A percentile compares a stretch with the other conserved stretches of the same genome.
Evolutionary conservation across 108 stramenopile species (phyloP).

Genomic region (Cylindrotheca fusiformis): DNA sequence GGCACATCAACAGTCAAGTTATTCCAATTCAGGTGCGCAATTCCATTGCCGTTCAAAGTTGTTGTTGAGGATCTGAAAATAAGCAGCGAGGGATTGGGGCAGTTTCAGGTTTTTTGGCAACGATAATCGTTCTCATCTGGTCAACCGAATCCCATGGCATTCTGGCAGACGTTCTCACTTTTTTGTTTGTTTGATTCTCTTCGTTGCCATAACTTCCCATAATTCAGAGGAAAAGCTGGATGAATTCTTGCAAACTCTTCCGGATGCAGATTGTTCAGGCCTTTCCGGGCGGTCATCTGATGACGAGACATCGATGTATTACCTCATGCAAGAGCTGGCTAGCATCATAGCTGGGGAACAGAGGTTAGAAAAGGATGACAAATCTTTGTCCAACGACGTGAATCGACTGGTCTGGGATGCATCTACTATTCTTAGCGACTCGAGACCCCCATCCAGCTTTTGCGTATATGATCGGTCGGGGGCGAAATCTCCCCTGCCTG

Average conservation of each 20-base stretch:
- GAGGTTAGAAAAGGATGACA: background rate
- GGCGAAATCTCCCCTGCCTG: constrained; percentile 7
- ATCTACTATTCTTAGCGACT: constrained; percentile 52
- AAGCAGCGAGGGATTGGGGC: background rate
- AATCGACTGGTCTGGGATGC: constrained; percentile 65
- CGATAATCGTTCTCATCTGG: background rate
- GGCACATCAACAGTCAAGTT: constrained; percentile 27
- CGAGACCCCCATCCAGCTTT: constrained; percentile 59
- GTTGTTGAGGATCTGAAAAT: background rate
- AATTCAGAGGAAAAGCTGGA: constrained; percentile 45
- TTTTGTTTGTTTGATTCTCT: background rate
- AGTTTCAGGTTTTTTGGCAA: constrained; percentile 1
- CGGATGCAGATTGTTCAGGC: constrained; percentile 1
- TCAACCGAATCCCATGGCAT: too few relatives aligned
- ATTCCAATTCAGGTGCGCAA: constrained; percentile 20
- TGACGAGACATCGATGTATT: constrained; percentile 13
- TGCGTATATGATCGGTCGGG: constrained; percentile 44
- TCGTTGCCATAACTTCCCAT: too few relatives aligned
- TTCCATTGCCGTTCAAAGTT: too few relatives aligned
- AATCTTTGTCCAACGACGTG: constrained; percentile 18
- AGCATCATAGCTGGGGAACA: constrained; percentile 3
- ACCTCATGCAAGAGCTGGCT: constrained; percentile 20
- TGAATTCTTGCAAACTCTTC: constrained; percentile 27
- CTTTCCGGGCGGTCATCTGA: background rate
- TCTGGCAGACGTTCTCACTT: too few relatives aligned